Base-by-base conservation (phyloP, 139 green algal species). In the Chlorella sp. region DNA sequence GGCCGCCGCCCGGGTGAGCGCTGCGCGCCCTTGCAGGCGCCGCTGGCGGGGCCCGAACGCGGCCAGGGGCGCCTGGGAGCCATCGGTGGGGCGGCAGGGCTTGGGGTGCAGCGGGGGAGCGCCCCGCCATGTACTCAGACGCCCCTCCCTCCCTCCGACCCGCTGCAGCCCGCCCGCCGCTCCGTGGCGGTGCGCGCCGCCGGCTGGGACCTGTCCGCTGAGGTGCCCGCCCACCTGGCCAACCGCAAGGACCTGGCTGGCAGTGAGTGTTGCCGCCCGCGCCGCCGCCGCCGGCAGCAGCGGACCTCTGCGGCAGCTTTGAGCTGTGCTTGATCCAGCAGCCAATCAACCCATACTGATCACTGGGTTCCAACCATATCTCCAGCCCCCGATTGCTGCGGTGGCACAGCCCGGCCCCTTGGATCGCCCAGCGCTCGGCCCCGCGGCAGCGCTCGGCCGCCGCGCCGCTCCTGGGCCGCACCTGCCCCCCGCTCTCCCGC, bases 151-250 rank as follows among this genome's bases (percentile, higher is more conserved):
- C 76, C 30, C 41, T 41, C 38, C 41, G 14, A 24, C 46, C 64
- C 30, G 62, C 51, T 73, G 76, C 82, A 73, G 82, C 82, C 76
- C 82, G 82, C 60, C 69, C 82, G 82, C 73, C 73, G 74, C 41
- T 48, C 44, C 26, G 84, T 89, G 67, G 73, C 69, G 7, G 83
- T 87, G 43, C 74, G 83, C 36, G 83, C 74, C 22, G 83, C 74
- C 56, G 70, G 75, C 30, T 87, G 83, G 83, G 60, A 76, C 13
- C 74, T 65, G 46, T 56, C 58, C 34, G 48, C 60, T 22, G 83
- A 87, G 73, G 56, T 83, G 60, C 83, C 83, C 62, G 73, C 74
- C 43, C 77, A 87, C 83, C 74, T 89, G 72, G 51, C 51, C 14
- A 44, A 74, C 60, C 60, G 77, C 77, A 83, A 83, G 77, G 77